phyloP scores from a whole-genome alignment of 2,329 filamentous ascomycete genomes.

The Microdochium trichocladiopsis region DNA sequence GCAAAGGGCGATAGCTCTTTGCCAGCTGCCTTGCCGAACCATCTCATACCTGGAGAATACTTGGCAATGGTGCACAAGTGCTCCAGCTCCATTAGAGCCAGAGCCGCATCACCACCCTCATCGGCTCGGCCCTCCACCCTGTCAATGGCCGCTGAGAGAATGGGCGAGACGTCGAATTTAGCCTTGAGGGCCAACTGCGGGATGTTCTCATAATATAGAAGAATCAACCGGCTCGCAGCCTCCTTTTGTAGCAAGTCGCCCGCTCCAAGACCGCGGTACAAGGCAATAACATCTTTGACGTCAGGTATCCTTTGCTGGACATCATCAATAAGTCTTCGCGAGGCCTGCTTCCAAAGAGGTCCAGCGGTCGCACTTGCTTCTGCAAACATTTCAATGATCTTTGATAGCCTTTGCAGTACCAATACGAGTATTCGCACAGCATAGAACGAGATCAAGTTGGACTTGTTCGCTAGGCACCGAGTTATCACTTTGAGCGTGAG shows the following conservation, averaged over 20 bases:
- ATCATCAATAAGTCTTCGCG: conserved; percentile 59
- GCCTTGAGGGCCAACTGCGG: conserved; percentile 75
- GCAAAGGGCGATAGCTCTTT: conserved; percentile 63
- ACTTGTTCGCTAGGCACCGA: conserved; percentile 71
- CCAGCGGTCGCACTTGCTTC: conserved; percentile 31
- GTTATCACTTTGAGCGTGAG: conserved; percentile 73
- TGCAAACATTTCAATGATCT: conserved; percentile 54
- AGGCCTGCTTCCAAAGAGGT: conserved; percentile 63
- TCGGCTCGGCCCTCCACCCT: conserved; percentile 48
- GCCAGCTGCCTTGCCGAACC: conserved; percentile 71
- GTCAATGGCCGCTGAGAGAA: conserved; percentile 62
- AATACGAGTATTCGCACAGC: conserved; percentile 72
- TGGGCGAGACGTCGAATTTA: conserved; percentile 80
- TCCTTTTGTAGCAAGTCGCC: conserved; percentile 71
- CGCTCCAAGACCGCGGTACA: conserved; percentile 62
- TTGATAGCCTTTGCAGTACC: conserved; percentile 70
- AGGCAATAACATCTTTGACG: conserved; percentile 71
- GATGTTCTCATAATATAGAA: conserved; percentile 77
- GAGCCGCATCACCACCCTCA: conserved; percentile 39
- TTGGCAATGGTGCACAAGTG: conserved; percentile 75
- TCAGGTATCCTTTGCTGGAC: conserved; percentile 74
- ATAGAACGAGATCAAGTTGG: conserved; percentile 77
- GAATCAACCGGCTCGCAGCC: conserved; percentile 68
- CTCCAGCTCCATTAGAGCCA: conserved; percentile 68
- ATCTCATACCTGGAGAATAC: conserved; percentile 77